Evolutionary conservation across 2,329 filamentous ascomycete genomes (phyloP).

Genomic region (Furcasterigmium furcatum): DNA sequence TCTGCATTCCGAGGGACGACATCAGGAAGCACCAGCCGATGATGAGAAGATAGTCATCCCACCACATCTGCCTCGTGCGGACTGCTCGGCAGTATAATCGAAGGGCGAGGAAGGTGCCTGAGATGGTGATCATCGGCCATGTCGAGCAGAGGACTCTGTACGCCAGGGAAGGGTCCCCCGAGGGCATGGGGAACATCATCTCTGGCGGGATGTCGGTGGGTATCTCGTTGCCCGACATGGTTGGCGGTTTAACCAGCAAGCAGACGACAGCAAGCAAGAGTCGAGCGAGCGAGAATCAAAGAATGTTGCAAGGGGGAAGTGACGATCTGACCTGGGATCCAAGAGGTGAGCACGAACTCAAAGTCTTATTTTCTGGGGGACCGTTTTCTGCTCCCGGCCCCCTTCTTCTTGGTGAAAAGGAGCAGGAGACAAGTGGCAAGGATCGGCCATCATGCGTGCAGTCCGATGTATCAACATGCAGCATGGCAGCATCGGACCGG

Average conservation of each 20-base stretch:
- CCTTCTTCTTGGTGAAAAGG: too few species aligned
- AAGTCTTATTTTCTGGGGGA: too few species aligned
- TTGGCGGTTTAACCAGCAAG: too few species aligned
- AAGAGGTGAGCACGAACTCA: too few species aligned
- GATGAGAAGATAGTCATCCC: slow-evolving; percentile 20
- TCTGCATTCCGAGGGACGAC: slow-evolving; percentile 13
- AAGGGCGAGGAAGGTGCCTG: not conserved
- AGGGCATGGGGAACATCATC: not conserved
- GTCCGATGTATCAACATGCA: too few species aligned
- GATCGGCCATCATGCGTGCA: too few species aligned
- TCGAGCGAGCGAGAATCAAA: too few species aligned
- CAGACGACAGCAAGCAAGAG: slow-evolving; percentile 5
- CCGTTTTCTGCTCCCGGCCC: too few species aligned
- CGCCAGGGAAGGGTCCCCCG: not conserved
- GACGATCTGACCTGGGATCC: too few species aligned
- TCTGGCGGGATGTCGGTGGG: not conserved
- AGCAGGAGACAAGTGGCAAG: too few species aligned
- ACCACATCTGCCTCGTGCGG: slow-evolving; percentile 11
- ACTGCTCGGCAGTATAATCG: slow-evolving; percentile 16
- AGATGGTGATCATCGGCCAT: slow-evolving; percentile 1
- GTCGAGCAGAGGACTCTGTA: not conserved
- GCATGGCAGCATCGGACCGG: too few species aligned
- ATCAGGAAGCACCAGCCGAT: slow-evolving; percentile 19
- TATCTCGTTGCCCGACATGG: not conserved
- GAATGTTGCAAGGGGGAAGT: too few species aligned